Evolutionary conservation across 2,329 filamentous ascomycete genomes (phyloP), one percentile per base, ranked within the genome.

Genomic region (Colletotrichum tropicicola): DNA sequence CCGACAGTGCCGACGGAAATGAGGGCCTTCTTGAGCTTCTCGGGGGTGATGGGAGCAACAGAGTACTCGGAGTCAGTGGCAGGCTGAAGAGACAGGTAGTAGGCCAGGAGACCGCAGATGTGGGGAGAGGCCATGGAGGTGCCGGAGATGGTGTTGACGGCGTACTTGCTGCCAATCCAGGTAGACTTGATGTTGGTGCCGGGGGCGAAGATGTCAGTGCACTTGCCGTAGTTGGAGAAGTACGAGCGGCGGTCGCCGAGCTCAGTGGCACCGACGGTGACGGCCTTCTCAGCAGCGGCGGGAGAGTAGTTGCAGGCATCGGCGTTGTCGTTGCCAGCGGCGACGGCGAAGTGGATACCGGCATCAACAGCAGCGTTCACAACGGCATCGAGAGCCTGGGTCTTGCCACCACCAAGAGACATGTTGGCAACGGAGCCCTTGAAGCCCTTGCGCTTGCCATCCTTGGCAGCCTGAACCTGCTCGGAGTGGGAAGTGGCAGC

Each of bases 211-310:
- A 99, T 97, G 82, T 99, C 96, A 79, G 95, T 97, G 89, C 96
- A 99, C 87, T 95, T 96, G 80, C 96, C 96, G 81, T 91, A 98
- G 92, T 99, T 99, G 89, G 97, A 99, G 90, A 99, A 99, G 89
- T 98, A 99, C 70, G 96, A 96, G 82, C 96, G 95, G 86, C 93
- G 93, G 78, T 99, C 96, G 75, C 91, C 89, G 66, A 99, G 89
- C 72, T 93, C 96, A 47, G 94, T 97, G 71, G 96, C 96, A 81
- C 95, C 97, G 69, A 99, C 96, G 64, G 96, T 99, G 78, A 99
- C 89, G 71, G 96, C 94, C 76, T 97, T 93, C 74, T 89, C 86
- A 72, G 97, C 94, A 69, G 95, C 92, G 74, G 96, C 97, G 66
- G 96, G 96, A 41, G 96, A 99, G 89, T 98, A 99, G 86, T 96